These are phyloP conservation scores for Ophiosphaerella herpotricha DNA, from an alignment of 2,329 filamentous ascomycete genomes.

Conservation along the genomic window DNA sequence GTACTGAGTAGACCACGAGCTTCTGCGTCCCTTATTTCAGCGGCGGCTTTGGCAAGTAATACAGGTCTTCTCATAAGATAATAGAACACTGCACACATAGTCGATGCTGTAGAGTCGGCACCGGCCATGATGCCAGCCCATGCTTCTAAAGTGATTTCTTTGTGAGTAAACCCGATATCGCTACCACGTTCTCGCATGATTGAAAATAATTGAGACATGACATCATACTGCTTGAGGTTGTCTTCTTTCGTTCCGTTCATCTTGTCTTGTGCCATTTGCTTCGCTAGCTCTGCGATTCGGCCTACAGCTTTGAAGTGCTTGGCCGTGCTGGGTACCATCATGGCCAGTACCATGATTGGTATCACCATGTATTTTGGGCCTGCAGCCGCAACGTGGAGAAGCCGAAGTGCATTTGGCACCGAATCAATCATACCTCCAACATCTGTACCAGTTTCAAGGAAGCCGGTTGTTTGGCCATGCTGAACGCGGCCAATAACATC, in stretches of 20 bases:
- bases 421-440: conserved; percentile 46
- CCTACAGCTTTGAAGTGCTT: conserved; percentile 35
- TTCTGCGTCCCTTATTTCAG: conserved; percentile 20
- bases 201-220: conserved; percentile 22
- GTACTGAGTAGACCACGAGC: conserved; percentile 12
- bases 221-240: conserved; percentile 11
- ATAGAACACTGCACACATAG: conserved; percentile 44
- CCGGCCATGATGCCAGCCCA: conserved; percentile 41
- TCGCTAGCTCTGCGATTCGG: conserved; percentile 20
- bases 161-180: conserved; percentile 35
- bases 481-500: conserved; percentile 51
- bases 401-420: conserved; percentile 42
- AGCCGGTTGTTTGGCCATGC: conserved; percentile 51
- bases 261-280: conserved; percentile 15
- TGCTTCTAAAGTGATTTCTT: conserved; percentile 35
- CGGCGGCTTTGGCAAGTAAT: conserved; percentile 20
- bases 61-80: conserved; percentile 42
- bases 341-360: conserved; percentile 29
- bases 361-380: conserved; percentile 36
- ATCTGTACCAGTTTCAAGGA: conserved; percentile 47
- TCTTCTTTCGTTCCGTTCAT: conserved; percentile 9
- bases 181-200: conserved; percentile 36
- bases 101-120: conserved; percentile 43
- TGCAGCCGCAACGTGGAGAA: conserved; percentile 32
- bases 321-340: conserved; percentile 22